A percentile compares a stretch with the other conserved stretches of the same genome.
Evolutionary conservation across 192 early-diverging fungal genomes (phyloP).

Genomic region (Irineochytrium annulatum): DNA sequence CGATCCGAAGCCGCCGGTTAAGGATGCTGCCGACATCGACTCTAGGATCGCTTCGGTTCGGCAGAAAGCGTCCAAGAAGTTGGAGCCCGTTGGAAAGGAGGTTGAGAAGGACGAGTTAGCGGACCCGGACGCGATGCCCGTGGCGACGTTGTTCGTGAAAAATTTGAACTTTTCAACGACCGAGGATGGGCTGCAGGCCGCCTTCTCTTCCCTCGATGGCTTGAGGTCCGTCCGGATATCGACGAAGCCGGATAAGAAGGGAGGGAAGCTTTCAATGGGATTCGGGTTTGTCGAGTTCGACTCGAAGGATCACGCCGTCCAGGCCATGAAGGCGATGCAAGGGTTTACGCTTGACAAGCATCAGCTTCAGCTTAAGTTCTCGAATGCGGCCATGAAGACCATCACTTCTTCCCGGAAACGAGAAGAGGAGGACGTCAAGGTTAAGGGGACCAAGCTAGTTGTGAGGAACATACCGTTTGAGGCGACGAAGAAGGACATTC

Average conservation of each 20-base stretch:
- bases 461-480: conserved; percentile 96
- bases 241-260: conserved; percentile 81
- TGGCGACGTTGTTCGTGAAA: conserved; percentile 91
- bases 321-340: conserved; percentile 85
- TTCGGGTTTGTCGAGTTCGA: conserved; percentile 97
- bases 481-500: conserved; percentile 91
- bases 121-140: conserved; percentile 53
- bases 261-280: conserved; percentile 81
- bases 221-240: conserved; percentile 77
- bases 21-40: conserved; percentile 25
- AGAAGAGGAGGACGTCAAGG: conserved; percentile 46
- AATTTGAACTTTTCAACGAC: conserved; percentile 92
- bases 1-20: conserved; percentile 35
- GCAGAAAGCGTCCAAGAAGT: conserved; percentile 34
- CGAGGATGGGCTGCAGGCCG: conserved; percentile 65
- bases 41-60: conserved; percentile 31
- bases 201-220: conserved; percentile 73
- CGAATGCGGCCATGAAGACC: conserved; percentile 54
- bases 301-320: conserved; percentile 71
- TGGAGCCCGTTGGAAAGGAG: too few relatives aligned
- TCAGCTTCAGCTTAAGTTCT: conserved; percentile 86
- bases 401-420: conserved; percentile 9
- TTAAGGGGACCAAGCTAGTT: conserved; percentile 79
- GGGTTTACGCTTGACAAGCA: conserved; percentile 82
- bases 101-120: conserved; percentile 27